These are phyloP conservation scores for Penicillium bovifimosum DNA, from an alignment of 495 filamentous ascomycete species.

Conservation along the genomic window DNA sequence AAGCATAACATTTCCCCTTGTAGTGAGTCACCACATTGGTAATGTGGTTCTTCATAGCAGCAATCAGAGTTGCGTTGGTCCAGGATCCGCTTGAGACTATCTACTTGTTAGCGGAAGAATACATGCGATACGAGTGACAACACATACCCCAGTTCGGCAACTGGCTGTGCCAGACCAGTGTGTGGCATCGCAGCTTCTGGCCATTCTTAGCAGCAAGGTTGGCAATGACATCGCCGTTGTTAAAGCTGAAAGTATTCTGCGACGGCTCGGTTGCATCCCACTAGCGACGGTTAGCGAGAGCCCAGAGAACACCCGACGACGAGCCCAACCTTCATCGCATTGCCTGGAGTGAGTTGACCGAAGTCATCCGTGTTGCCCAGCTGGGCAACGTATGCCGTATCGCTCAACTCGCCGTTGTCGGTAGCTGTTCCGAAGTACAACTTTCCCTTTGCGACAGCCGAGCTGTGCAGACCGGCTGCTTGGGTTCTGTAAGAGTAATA, in stretches of 20 bases:
- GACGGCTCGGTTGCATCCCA: constrained; percentile 50
- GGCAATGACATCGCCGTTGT: constrained; percentile 45
- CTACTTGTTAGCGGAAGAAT: background rate
- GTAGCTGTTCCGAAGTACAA: constrained; percentile 57
- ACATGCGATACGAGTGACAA: no score
- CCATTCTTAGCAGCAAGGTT: constrained; percentile 47
- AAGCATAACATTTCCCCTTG: constrained; percentile 48
- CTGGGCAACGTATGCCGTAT: constrained; percentile 42
- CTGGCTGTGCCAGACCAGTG: constrained; percentile 58
- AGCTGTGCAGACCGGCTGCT: constrained; percentile 39
- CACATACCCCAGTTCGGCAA: constrained; percentile 50
- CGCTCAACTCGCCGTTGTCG: constrained; percentile 47
- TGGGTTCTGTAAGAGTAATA: constrained; percentile 8
- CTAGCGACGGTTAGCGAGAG: constrained; percentile 15
- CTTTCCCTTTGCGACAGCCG: constrained; percentile 47
- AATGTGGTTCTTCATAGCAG: constrained; percentile 50
- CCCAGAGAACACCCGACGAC: background rate
- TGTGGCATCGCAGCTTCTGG: constrained; percentile 54
- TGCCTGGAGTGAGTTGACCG: constrained; percentile 54
- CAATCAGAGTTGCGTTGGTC: constrained; percentile 46
- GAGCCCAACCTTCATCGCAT: constrained; percentile 46
- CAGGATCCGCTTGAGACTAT: constrained; percentile 49
- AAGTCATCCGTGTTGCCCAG: constrained; percentile 50
- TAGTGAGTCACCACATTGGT: constrained; percentile 47
- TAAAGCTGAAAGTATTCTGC: constrained; percentile 45